These are phyloP conservation scores for Mycothermus thermophilus DNA, from an alignment of 495 filamentous ascomycete genomes.

Conservation along the genomic window DNA sequence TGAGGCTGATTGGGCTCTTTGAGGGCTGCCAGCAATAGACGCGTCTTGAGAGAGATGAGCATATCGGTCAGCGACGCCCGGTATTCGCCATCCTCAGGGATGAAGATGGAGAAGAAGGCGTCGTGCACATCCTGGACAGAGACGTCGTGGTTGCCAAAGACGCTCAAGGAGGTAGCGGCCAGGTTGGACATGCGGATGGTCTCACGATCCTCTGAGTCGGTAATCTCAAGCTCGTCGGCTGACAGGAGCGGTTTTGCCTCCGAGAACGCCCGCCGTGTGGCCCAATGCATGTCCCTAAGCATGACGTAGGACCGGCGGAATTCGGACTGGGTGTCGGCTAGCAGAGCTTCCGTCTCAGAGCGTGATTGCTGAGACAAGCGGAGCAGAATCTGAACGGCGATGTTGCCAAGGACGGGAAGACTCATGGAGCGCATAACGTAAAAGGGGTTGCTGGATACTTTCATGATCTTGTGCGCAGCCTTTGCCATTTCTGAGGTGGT, in stretches of 20 bases:
- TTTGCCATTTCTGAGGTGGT: slow-evolving; percentile 10
- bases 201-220: slow-evolving; percentile 51
- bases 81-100: slow-evolving; percentile 48
- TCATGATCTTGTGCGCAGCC: slow-evolving; percentile 17
- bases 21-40: slow-evolving; percentile 64
- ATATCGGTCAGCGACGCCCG: slow-evolving; percentile 51
- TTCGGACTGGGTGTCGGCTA: slow-evolving; percentile 60
- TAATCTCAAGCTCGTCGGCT: slow-evolving; percentile 56
- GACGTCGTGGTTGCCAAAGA: slow-evolving; percentile 74
- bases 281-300: slow-evolving; percentile 66
- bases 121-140: slow-evolving; percentile 72
- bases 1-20: slow-evolving; percentile 40
- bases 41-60: slow-evolving; percentile 75
- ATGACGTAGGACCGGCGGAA: slow-evolving; percentile 68
- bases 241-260: slow-evolving; percentile 57
- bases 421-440: slow-evolving; percentile 24
- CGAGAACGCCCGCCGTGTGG: slow-evolving; percentile 68
- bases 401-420: slow-evolving; percentile 29
- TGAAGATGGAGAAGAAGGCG: slow-evolving; percentile 71
- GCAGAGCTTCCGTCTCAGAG: slow-evolving; percentile 55
- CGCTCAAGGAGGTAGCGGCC: slow-evolving; percentile 67
- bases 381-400: slow-evolving; percentile 33
- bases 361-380: slow-evolving; percentile 30
- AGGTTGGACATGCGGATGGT: slow-evolving; percentile 78
- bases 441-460: slow-evolving; percentile 16